Evolutionary conservation across 202 grass and related monocot species (phyloP), one percentile per base, ranked within the genome.

Genomic region (Cymbopogon flexuosus): DNA sequence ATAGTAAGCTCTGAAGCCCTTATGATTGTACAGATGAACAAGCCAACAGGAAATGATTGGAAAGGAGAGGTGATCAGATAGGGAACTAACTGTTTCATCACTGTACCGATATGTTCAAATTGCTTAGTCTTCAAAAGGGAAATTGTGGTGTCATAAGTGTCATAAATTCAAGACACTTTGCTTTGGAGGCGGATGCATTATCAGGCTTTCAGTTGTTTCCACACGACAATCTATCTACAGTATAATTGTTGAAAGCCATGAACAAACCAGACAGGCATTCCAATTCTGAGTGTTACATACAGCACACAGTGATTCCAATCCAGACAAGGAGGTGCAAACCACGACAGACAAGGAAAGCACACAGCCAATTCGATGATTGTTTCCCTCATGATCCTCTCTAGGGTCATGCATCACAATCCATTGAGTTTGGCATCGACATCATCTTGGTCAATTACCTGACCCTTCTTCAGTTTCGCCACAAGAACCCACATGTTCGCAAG

Each of bases 401-500:
- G 19, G 40, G 16, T 63, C 70, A 78, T 64, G 65, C 64, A 61
- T 70, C 63, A 69, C 78, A 65, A 82, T 68, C 69, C 34, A 60
- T 87, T 70, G 56, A 51, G 86, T 36, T 83, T 85, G 59, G 70
- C 62, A 62, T 81, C 78, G 19, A 81, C 70, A 87, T 72, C 81
- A 64, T 79, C 88, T 34, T 83, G 34, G 77, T 87, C 68, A 80
- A 51, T 75, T 69, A 69, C 86, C 61, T 83, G 60, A 56, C 76
- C 16, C 37, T 87, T 91, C 78, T 89, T 97, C 75, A 89, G 45
- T 76, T 93, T 93, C 2, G 90, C 86, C 7, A 97, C 84, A 49
- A 89, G 69, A 72, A 85, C 75, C 86, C 93, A 97, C 88, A 93
- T 91, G 57, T 91, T 97, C 3, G 88, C 88, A 40, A 97, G 86